Conservation (phyloP, 345 rosid species). For the Adansonia digitata region DNA sequence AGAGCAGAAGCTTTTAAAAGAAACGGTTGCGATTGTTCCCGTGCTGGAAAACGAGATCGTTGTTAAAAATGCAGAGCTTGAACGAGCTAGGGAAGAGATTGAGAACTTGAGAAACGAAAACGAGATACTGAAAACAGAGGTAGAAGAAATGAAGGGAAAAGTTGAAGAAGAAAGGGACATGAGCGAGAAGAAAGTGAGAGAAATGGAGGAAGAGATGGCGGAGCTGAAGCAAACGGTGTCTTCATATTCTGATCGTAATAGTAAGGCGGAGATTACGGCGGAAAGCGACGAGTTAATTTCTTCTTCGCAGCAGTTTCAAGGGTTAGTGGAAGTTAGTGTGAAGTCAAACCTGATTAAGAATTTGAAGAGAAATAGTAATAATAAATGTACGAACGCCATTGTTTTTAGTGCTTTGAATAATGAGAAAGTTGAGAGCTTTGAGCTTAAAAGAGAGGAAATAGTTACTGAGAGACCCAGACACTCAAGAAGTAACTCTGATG, state of each 20-base stretch:
- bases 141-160: conserved; percentile 21
- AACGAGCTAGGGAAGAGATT: conserved; percentile 23
- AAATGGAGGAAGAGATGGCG: conserved; percentile 28
- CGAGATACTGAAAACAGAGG: conserved; percentile 32
- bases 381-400: conserved; percentile 8
- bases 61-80: conserved; percentile 38
- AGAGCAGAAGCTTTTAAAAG: conserved; percentile 62
- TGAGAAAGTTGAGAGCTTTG: conserved; percentile 27
- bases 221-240: conserved; percentile 36
- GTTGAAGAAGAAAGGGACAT: conserved; percentile 31
- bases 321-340: conserved; percentile 49
- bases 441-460: conserved; percentile 40
- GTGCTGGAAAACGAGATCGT: conserved; percentile 53
- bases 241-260: conserved; percentile 7
- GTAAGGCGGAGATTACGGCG: conserved; percentile 3
- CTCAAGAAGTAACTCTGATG: conserved; percentile 61
- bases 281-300: conserved; percentile 47
- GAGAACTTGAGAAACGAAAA: conserved; percentile 49
- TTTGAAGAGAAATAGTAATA: conserved; percentile 35
- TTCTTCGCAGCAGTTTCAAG: conserved; percentile 71
- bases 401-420: conserved; percentile 13
- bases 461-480: conserved; percentile 47
- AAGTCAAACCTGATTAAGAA: conserved; percentile 48
- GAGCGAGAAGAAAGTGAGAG: conserved; percentile 41
- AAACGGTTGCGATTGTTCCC: conserved; percentile 72